Evolutionary conservation across 257 asterid genomes (phyloP), one percentile per base, ranked within the genome.

Genomic region (Scutellaria barbata): DNA sequence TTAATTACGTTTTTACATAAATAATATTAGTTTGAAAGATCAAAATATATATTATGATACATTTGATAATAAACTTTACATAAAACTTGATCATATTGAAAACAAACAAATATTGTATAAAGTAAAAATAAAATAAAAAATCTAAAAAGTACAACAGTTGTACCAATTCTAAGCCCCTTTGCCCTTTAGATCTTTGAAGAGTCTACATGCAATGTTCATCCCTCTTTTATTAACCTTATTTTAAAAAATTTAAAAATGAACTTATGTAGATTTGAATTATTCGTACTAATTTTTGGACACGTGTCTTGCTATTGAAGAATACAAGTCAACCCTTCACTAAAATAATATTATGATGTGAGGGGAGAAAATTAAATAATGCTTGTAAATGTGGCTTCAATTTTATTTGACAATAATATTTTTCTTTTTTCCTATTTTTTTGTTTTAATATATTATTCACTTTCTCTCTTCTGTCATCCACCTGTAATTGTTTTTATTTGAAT

Each of bases 141-240:
- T 41, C 46, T 6, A 6, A 41, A 6, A 41, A 41, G 46, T 41
- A 41, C 46, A 30, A 2, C 35, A 30, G 3, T 6, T 41, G 46
- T 41, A 41, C 46, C 10, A 6, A 6, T 41, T 10, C 11, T 41
- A 41, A 41, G 25, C 7, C 0, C 7, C 0, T 63, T 35, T 48
- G 68, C 9, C 69, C 54, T 60, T 71, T 71, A 60, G 69, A 60
- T 11, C 18, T 37, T 43, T 22, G 76, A 71, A 60, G 42, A 37
- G 69, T 30, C 63, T 56, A 55, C 61, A 10, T 14, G 22, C 50
- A 16, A 30, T 8, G 51, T 63, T 63, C 40, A 17, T 39, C 41
- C 8, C 4, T 16, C 17, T 30, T 30, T 30, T 30, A 4, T 30
- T 30, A 30, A 30, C 35, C 35, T 30, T 30, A 30, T 30, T 30